These are phyloP conservation scores for Chlamydomonas incerta DNA, from an alignment of 139 green algal genomes.

Conservation along the genomic window DNA sequence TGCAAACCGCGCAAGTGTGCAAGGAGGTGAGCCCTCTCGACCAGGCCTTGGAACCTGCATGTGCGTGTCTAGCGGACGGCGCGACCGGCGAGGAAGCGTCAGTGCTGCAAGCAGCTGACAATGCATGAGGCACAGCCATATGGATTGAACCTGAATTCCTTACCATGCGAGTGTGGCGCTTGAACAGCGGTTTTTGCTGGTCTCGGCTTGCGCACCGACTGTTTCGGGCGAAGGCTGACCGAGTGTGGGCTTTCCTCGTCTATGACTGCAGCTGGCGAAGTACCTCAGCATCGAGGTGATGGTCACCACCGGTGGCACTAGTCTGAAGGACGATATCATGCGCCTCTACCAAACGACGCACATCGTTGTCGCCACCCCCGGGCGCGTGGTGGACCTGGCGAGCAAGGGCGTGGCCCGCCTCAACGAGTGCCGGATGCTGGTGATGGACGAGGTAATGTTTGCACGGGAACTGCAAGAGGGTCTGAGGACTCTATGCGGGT, in stretches of 20 bases:
- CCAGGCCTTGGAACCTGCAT: not conserved
- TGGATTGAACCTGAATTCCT: too few relatives aligned
- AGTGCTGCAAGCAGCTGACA: not conserved
- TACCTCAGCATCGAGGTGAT: conserved; percentile 93
- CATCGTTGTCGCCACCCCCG: conserved; percentile 92
- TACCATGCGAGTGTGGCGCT: too few relatives aligned
- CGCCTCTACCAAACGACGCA: conserved; percentile 90
- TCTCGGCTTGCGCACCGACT: too few relatives aligned
- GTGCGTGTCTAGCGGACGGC: too few relatives aligned
- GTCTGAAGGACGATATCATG: conserved; percentile 99
- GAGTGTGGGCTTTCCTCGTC: too few relatives aligned
- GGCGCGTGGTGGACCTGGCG: conserved; percentile 97
- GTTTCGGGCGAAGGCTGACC: too few relatives aligned
- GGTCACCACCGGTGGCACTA: conserved; percentile 97
- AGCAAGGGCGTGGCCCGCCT: conserved; percentile 95
- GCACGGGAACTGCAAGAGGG: too few relatives aligned
- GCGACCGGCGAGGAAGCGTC: too few relatives aligned
- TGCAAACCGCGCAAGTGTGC: conserved; percentile 94
- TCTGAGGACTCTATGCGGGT: too few relatives aligned
- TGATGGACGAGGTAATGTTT: conserved; percentile 99
- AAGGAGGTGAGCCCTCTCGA: conserved; percentile 77
- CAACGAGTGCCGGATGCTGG: conserved; percentile 85
- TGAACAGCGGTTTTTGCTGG: too few relatives aligned
- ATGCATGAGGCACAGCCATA: not conserved
- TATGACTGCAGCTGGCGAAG: conserved; percentile 88